Conservation (phyloP, 2,329 filamentous ascomycete genomes). For the Trichoderma sp. region DNA sequence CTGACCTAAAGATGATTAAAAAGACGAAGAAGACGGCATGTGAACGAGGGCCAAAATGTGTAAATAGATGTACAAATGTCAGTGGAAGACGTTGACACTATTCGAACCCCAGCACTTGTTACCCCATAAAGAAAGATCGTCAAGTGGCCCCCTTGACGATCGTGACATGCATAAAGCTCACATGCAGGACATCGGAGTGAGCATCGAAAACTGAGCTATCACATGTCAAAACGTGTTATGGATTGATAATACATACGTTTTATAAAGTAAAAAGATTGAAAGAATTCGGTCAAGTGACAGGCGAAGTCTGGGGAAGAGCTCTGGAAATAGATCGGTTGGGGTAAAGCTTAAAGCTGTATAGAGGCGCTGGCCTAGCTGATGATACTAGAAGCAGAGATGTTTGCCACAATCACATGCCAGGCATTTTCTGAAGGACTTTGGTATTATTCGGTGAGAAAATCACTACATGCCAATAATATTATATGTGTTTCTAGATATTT, state of each 20-base stretch:
- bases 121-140: background rate
- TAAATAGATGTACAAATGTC: background rate
- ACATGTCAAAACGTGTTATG: slow-evolving; percentile 6
- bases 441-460: background rate
- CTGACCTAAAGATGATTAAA: background rate
- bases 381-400: slow-evolving; percentile 2
- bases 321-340: slow-evolving; percentile 17
- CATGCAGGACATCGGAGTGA: background rate
- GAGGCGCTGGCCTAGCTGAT: background rate
- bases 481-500: background rate
- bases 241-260: too few relatives aligned
- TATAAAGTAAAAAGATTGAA: background rate
- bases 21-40: background rate
- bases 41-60: background rate
- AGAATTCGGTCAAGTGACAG: background rate
- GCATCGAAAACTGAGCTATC: background rate
- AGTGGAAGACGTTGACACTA: background rate
- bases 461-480: background rate
- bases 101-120: background rate
- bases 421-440: background rate
- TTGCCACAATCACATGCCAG: slow-evolving; percentile 25
- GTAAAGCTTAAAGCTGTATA: background rate
- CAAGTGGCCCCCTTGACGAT: slow-evolving; percentile 4
- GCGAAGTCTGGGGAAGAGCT: background rate
- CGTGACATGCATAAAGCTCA: background rate